These are phyloP conservation scores for Ogataea siamensis DNA, from an alignment of 805 yeast species.

Conservation along the genomic window DNA sequence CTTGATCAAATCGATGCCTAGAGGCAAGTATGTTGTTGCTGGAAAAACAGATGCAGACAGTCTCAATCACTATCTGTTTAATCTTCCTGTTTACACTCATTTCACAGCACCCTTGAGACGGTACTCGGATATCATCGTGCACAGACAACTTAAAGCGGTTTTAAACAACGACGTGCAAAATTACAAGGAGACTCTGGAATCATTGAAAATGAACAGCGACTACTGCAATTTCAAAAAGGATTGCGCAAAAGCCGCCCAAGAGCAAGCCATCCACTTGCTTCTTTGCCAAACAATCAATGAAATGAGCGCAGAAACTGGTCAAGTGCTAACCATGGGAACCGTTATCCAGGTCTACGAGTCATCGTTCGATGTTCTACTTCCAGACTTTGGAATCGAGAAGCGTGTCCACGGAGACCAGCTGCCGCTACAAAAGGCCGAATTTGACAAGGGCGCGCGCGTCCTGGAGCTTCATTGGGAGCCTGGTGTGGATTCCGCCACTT, in stretches of 20 bases:
- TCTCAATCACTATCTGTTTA: constrained; percentile 76
- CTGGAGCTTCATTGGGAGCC: constrained; percentile 90
- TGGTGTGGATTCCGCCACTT: constrained; percentile 90
- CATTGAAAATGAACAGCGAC: constrained; percentile 79
- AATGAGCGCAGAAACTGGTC: constrained; percentile 71
- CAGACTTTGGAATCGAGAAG: constrained; percentile 93
- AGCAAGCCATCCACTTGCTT: constrained; percentile 86
- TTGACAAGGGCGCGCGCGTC: constrained; percentile 61
- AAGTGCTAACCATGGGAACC: constrained; percentile 77
- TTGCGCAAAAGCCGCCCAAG: constrained; percentile 90
- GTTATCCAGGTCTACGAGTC: constrained; percentile 93
- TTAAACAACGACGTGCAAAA: constrained; percentile 43
- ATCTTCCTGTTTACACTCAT: constrained; percentile 85
- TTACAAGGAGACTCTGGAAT: constrained; percentile 54
- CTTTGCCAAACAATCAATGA: constrained; percentile 81
- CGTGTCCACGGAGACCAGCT: constrained; percentile 97
- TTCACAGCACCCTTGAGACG: constrained; percentile 91
- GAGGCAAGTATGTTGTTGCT: constrained; percentile 86
- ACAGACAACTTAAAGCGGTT: constrained; percentile 79
- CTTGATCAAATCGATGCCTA: constrained; percentile 73
- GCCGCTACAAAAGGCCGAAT: constrained; percentile 90
- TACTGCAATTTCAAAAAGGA: constrained; percentile 95
- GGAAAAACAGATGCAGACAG: constrained; percentile 81
- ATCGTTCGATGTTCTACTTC: constrained; percentile 88
- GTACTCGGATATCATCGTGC: constrained; percentile 89